Base-by-base conservation (phyloP, 768 basidiomycete genomes). In the Cantharellus anzutake region DNA sequence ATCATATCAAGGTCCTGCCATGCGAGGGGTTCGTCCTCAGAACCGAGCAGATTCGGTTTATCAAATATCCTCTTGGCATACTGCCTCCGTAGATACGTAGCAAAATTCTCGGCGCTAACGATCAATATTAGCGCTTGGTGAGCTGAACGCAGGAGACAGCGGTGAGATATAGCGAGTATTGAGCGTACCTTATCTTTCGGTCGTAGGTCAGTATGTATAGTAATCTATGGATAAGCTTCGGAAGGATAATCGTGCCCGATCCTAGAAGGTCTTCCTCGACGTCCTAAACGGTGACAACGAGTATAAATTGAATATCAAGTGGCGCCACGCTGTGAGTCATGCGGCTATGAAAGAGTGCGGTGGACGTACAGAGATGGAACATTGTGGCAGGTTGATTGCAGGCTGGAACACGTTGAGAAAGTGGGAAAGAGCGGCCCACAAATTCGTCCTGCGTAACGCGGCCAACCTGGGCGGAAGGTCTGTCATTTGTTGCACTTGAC, bases 21-120 rank as follows among this genome's bases (percentile, higher is more conserved):
- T 39, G 40, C 61, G 38, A 63, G 55, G n/a, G 60, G 62, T 52
- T 63, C 62, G 16, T 63, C 62, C 16, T 63, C 62, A 39, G 63
- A 35, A 29, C 62, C 62, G 29, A 63, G 56, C 34, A 60, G 62
- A 34, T 63, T 61, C 7, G 41, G 56, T 29, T 42, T 42, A 38
- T 53, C 61, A 20, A 60, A 50, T 20, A 38, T 38, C 14, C 62
- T 53, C 42, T 55, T 44, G 41, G 42, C 38, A 42, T 44, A 60
- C 61, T 63, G 62, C 37, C 59, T 56, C 14, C 61, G 55, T 3
- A 63, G 56, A 44, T 62, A 62, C 29, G 52, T 57, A 41, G 48
- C 42, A 53, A 63, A 63, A 37, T 63, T 63, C 56, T 63, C 62
- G 41, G 61, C 4, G 20, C 62, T 62, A 52, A 7, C 35, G 52